A percentile compares a stretch with the other conserved stretches of the same genome.
Evolutionary conservation across 2,329 filamentous ascomycete species (phyloP).

Genomic region (Sporothrix brasiliensis): DNA sequence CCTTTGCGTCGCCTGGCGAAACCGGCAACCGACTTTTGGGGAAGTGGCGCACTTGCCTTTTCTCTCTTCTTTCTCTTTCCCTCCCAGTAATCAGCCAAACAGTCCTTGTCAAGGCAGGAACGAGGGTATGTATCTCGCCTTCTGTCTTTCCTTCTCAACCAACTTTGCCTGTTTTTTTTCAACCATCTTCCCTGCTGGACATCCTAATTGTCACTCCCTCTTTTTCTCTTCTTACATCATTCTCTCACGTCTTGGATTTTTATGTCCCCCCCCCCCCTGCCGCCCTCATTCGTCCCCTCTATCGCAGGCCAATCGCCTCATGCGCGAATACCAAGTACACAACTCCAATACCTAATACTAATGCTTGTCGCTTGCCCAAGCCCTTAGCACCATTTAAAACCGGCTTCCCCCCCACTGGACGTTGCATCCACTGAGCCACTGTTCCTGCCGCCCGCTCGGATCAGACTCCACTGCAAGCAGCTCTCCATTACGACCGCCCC

Average conservation of each 20-base stretch:
- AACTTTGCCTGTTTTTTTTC: slow-evolving; percentile 7
- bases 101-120: slow-evolving; percentile 19
- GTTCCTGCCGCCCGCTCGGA: slow-evolving; percentile 29
- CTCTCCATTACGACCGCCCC: slow-evolving; percentile 12
- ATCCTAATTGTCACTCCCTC: not conserved
- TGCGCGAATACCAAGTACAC: slow-evolving; percentile 25
- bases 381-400: slow-evolving; percentile 24
- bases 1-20: slow-evolving; percentile 15
- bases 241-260: slow-evolving; percentile 10
- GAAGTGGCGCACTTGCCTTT: slow-evolving; percentile 18
- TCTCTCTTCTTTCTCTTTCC: not conserved
- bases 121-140: not conserved
- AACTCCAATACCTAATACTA: slow-evolving; percentile 32
- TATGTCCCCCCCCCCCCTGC: slow-evolving; percentile 9
- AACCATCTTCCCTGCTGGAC: slow-evolving; percentile 2
- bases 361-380: slow-evolving; percentile 14
- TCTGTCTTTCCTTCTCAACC: slow-evolving; percentile 4
- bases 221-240: slow-evolving; percentile 13
- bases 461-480: slow-evolving; percentile 24
- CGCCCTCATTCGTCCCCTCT: slow-evolving; percentile 3
- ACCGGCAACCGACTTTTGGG: slow-evolving; percentile 17
- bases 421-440: slow-evolving; percentile 26
- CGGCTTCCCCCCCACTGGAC: slow-evolving; percentile 25
- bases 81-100: slow-evolving; percentile 7
- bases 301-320: slow-evolving; percentile 30